Conservation (phyloP, 495 filamentous ascomycete genomes). For the Sphaerosporella brunnea region DNA sequence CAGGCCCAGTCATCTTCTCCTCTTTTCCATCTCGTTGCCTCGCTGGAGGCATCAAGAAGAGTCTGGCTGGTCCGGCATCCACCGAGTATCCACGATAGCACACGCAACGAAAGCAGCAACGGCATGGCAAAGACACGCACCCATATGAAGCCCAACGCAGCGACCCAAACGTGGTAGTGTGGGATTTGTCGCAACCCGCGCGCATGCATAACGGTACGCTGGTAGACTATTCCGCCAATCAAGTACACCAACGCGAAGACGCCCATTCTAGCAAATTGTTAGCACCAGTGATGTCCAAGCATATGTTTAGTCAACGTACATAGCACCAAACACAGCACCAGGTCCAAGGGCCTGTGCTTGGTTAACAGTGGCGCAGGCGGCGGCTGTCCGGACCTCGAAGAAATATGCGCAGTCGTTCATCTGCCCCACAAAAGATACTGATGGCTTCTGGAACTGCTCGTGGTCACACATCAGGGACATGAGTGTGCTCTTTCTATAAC, state of each 20-base stretch:
- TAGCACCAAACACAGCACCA: constrained; percentile 79
- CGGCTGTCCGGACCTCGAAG: constrained; percentile 78
- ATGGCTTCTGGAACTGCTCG: constrained; percentile 40
- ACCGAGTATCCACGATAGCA: too few species aligned
- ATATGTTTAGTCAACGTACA: constrained; percentile 35
- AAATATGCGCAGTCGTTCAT: constrained; percentile 87
- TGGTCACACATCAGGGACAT: constrained; percentile 89
- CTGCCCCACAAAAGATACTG: constrained; percentile 61
- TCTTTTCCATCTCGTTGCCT: constrained; percentile 1
- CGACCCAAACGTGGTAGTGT: constrained; percentile 83
- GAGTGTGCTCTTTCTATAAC: constrained; percentile 61
- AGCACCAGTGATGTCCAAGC: neutral
- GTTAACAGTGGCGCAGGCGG: constrained; percentile 60
- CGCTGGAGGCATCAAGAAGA: too few species aligned
- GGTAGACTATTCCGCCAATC: constrained; percentile 84
- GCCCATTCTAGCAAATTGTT: constrained; percentile 4
- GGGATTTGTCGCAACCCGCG: constrained; percentile 90
- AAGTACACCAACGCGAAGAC: constrained; percentile 67
- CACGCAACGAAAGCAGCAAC: constrained; percentile 11
- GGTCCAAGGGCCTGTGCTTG: constrained; percentile 55
- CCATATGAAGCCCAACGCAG: constrained; percentile 64
- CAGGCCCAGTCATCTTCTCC: constrained; percentile 5
- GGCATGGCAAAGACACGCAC: constrained; percentile 38
- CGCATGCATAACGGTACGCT: constrained; percentile 85
- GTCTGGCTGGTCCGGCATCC: too few species aligned